Conservation (phyloP, 2,329 filamentous ascomycete genomes). For the Ambrosiella cleistominuta region DNA sequence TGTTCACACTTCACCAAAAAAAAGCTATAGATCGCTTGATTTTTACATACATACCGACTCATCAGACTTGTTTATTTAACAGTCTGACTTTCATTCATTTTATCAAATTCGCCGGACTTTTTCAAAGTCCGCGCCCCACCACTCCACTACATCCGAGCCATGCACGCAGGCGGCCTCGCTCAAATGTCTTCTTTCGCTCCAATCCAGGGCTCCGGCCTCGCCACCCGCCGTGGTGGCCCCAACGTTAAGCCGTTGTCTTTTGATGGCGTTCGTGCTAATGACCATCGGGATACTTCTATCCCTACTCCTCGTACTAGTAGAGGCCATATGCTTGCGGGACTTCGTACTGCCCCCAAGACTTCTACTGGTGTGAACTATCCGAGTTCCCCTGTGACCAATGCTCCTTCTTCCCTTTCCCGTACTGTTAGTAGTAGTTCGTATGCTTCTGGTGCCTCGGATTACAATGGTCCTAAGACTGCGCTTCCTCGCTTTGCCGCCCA, state of each 20-base stretch:
- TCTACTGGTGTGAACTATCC: constrained; percentile 54
- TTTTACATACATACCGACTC: not conserved
- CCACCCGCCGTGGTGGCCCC: constrained; percentile 66
- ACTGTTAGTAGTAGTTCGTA: constrained; percentile 29
- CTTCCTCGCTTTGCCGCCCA: constrained; percentile 28
- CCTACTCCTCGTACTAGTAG: constrained; percentile 85
- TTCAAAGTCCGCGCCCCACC: not conserved
- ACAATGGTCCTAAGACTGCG: constrained; percentile 36
- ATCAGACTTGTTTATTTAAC: not conserved
- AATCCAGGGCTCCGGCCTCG: constrained; percentile 59
- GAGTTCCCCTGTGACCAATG: constrained; percentile 35
- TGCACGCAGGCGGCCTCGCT: constrained; percentile 98
- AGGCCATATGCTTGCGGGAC: constrained; percentile 79
- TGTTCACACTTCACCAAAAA: not conserved
- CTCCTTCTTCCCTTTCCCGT: constrained; percentile 26
- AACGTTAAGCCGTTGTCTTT: constrained; percentile 82
- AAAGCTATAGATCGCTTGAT: not conserved
- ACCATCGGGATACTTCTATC: constrained; percentile 46
- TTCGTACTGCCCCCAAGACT: constrained; percentile 86
- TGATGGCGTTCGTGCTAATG: constrained; percentile 51
- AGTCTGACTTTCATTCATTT: constrained; percentile 8
- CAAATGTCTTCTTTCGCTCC: constrained; percentile 75
- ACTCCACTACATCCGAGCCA: constrained; percentile 26
- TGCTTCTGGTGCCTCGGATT: constrained; percentile 25
- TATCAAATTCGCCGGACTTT: constrained; percentile 6